Conservation (phyloP, 2,329 filamentous ascomycete genomes). For the Aspergillus pseudotamarii region DNA sequence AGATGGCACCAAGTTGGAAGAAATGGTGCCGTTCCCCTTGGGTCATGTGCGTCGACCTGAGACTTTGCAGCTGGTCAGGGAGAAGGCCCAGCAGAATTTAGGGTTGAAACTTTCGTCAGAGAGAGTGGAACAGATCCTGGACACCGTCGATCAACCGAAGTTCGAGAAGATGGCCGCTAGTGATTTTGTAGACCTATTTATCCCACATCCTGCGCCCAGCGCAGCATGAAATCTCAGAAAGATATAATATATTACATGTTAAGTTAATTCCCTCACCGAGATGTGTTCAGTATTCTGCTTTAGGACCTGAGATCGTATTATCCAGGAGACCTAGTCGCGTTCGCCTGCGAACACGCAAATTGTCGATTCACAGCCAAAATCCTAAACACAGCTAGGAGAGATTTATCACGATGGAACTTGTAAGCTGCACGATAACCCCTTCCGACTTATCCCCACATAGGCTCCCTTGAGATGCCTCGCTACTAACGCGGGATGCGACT, state of each 20-base stretch:
- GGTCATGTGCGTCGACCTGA: constrained; percentile 20
- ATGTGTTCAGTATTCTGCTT: neutral
- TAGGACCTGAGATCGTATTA: too few species aligned
- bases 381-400: too few species aligned
- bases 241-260: neutral
- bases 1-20: constrained; percentile 27
- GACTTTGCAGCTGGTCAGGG: neutral
- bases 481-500: too few species aligned
- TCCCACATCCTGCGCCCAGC: neutral
- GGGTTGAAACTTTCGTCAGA: neutral
- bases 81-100: neutral
- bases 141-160: neutral
- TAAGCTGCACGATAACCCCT: fast-evolving
- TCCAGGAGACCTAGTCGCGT: too few species aligned
- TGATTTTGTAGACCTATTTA: neutral
- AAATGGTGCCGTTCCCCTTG: constrained; percentile 43
- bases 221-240: neutral
- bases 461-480: too few species aligned
- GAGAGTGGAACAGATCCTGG: neutral
- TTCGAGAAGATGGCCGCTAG: neutral
- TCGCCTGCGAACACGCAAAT: too few species aligned
- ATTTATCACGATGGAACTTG: too few species aligned
- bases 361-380: too few species aligned
- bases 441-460: fast-evolving
- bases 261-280: neutral